Percentiles rank a stretch among this genome's conserved stretches.
Evolutionary conservation across 805 yeast species (phyloP).

Genomic region (Helenozyma baotianmanensis): DNA sequence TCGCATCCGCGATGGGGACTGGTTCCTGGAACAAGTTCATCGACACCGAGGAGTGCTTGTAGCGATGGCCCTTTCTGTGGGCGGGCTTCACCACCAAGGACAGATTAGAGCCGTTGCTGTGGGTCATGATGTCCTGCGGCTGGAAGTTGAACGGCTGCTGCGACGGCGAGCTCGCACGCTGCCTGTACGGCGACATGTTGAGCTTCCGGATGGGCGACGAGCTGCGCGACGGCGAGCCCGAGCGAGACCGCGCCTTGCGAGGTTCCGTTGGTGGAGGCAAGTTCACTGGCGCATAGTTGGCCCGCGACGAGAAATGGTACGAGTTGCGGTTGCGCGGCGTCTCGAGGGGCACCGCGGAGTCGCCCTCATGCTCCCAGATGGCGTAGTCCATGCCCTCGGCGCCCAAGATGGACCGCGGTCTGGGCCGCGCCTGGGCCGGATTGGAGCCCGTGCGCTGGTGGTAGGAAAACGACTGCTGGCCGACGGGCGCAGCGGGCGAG

Average conservation of each 20-base stretch:
- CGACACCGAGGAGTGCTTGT: constrained; percentile 93
- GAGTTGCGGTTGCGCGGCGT: constrained; percentile 21
- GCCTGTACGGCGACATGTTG: constrained; percentile 11
- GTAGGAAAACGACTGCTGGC: constrained; percentile 11
- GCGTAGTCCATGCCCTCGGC: constrained; percentile 24
- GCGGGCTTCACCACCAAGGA: constrained; percentile 43
- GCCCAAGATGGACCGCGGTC: constrained; percentile 34
- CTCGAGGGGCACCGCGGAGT: constrained; percentile 10
- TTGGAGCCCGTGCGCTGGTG: constrained; percentile 12
- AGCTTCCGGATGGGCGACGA: constrained; percentile 24
- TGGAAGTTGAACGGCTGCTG: constrained; percentile 63
- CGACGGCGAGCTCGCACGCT: constrained; percentile 11
- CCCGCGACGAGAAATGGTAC: constrained; percentile 12
- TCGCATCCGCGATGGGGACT: constrained; percentile 39
- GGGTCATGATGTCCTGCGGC: constrained; percentile 41
- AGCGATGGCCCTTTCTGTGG: constrained; percentile 89
- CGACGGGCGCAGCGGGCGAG: constrained; percentile 11
- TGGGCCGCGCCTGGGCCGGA: constrained; percentile 13
- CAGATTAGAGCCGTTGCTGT: constrained; percentile 4
- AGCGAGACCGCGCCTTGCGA: constrained; percentile 22
- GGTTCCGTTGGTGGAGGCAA: constrained; percentile 22
- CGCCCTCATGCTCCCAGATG: constrained; percentile 25
- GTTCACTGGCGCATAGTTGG: constrained; percentile 11
- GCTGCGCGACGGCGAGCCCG: constrained; percentile 23
- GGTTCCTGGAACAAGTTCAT: constrained; percentile 96